Base-by-base conservation (phyloP, 805 yeast species). In the Ogataea thermomethanolica region DNA sequence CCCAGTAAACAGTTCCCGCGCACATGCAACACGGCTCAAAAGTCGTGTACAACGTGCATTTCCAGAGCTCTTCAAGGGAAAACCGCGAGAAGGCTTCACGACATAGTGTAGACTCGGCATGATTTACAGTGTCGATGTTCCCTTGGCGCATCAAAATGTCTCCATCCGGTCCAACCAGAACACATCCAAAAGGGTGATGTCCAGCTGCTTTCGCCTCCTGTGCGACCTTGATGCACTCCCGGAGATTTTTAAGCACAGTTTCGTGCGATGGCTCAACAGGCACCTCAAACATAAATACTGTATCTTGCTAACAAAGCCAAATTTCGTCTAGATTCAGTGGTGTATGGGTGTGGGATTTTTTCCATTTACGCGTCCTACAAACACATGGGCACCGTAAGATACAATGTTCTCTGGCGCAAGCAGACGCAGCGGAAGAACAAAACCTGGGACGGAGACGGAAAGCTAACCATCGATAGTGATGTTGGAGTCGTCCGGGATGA, bases 361-460 rank as follows among this genome's bases (percentile, higher is more conserved):
- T 20, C 12, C 17, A 21, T 25, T 30, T 31, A 38, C 36, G 24
- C 29, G 33, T 31, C 37, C 25, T 25, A 33, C 25, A 12, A 10
- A n/a, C n/a, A 23, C 14, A 14, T 21, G 20, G 20, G 20, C 20
- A 29, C 15, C 20, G 11, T 26, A 12, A 17, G 35, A 15, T 38
- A 38, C 48, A 46, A 55, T 17, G 76, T 79, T 5, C 72, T 85
- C 49, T 84, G 82, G 73, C 67, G 99, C 25, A 88, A 87, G 58
- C 70, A 71, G 29, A 69, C 91, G 0, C 70, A 65, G 24, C 87
- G 84, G 62, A 88, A 91, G 68, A 79, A 89, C 59, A 90, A 90
- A 58, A 80, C 88, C 0, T 93, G 99, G 99, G 95, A 87, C 40
- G 95, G 95, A 2, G 98, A 93, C 64, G 98, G 96, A 0, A 61